Base-by-base conservation (phyloP, 2,329 filamentous ascomycete species). In the Myriangium duriaei region DNA sequence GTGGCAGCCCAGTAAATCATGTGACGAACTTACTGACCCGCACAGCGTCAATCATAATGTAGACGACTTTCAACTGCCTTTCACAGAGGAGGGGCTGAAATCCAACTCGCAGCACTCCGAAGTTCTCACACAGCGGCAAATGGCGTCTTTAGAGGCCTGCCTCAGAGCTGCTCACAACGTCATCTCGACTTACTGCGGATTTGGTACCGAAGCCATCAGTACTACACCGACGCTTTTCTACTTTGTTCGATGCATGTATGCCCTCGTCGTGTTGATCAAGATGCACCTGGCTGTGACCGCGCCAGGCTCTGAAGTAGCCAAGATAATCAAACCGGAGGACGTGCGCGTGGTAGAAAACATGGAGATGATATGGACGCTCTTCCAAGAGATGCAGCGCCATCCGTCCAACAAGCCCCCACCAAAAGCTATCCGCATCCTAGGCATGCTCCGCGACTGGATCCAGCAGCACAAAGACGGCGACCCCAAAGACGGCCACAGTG, bases 181-280 rank as follows among this genome's bases (percentile, higher is more conserved):
- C 18, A 51, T 71, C 4, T 58, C 67, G 34, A 63, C 57, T 4
- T 64, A 73, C 32, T 60, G 72, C 7, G 58, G 63, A 18, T 62
- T 68, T 30, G 62, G 66, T 18, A 60, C 59, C 5, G 59, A 65
- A 11, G 57, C 53, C 2, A 53, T 67, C 18, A 51, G 60, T 18
- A 56, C 56, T 1, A 45, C 68, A 4, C 66, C 66, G 5, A 64
- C 67, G 32, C 63, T 67, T 32, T 42, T 52, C 4, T 51, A 45
- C 32, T 51, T 72, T 49, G 69, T 74, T 12, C 65, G 71, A 26
- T 63, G 67, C 32, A 66, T 69, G 9, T 75, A 74, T 48, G 67
- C 71, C 11, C 62, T 71, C 14, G 68, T 75, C 4, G 66, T 73
- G 19, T 59, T 76, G 5, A 72, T 74, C 55, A 75, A 74, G 48